These are phyloP conservation scores for Penicillium palitans DNA, from an alignment of 2,329 filamentous ascomycete genomes.

Conservation along the genomic window DNA sequence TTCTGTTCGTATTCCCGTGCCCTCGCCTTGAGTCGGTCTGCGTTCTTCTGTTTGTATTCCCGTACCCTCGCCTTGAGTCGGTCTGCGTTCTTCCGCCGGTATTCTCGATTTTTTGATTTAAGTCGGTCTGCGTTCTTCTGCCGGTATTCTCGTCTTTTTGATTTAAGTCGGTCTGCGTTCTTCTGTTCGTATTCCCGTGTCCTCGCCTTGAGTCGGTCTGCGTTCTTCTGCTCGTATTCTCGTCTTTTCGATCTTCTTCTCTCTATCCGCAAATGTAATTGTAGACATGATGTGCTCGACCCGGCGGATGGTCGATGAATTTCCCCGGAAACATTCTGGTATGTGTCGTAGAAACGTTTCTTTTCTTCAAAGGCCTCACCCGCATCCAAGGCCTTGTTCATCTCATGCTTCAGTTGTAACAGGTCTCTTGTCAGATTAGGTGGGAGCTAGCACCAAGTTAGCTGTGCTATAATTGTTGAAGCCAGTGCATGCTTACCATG, in stretches of 20 bases:
- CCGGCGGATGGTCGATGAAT: background rate
- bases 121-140: background rate
- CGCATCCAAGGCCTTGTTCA: background rate
- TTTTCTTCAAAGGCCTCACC: background rate
- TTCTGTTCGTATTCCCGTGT: accelerated
- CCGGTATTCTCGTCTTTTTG: accelerated
- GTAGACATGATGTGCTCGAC: background rate
- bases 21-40: background rate
- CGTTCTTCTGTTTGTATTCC: background rate
- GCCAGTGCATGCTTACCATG: background rate
- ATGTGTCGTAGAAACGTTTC: background rate
- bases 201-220: background rate
- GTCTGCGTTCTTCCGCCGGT: no score
- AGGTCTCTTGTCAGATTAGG: background rate
- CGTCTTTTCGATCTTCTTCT: accelerated
- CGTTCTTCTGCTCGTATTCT: background rate
- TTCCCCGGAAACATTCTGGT: background rate
- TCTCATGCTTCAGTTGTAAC: background rate
- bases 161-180: background rate
- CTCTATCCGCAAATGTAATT: background rate
- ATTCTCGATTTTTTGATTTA: background rate
- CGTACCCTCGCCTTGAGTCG: accelerated
- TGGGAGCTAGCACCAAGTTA: background rate
- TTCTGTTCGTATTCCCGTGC: background rate
- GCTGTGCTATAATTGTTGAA: background rate